A percentile compares a stretch with the other conserved stretches of the same genome.
Evolutionary conservation across 306 rosid species (phyloP).

Genomic region (Oxytropis ochrocephala): DNA sequence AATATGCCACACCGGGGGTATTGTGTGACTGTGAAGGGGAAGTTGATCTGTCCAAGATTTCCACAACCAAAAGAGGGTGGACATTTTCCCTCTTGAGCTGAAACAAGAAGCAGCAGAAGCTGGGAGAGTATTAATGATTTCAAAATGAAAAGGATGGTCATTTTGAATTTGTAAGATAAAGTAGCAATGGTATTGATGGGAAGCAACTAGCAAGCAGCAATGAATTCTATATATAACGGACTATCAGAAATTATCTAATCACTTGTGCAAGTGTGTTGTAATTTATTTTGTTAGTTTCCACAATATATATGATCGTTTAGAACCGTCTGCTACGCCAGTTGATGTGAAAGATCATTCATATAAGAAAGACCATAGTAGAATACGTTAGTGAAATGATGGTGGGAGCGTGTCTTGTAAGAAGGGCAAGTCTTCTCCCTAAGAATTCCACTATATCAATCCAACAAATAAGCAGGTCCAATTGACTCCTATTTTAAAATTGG

Average conservation of each 20-base stretch:
- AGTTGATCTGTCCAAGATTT: not conserved
- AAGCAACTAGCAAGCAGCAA: not conserved
- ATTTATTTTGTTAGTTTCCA: not conserved
- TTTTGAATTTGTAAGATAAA: not conserved
- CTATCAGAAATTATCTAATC: no score
- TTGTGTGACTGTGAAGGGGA: conserved; percentile 21
- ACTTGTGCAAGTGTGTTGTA: no score
- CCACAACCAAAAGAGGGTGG: conserved; percentile 14
- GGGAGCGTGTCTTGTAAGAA: no score
- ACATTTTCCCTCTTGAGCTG: conserved; percentile 10
- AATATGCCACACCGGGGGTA: conserved; percentile 21
- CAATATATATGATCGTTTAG: not conserved
- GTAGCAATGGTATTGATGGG: no score
- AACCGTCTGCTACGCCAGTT: not conserved
- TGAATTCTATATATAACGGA: not conserved
- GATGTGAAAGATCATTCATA: not conserved
- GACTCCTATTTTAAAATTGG: no score
- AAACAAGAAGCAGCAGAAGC: not conserved
- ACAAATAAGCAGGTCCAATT: no score
- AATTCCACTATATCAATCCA: no score
- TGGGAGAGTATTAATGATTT: not conserved
- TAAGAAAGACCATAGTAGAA: no score
- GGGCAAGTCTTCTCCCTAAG: no score
- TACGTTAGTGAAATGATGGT: no score
- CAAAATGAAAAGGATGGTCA: not conserved